Evolutionary conservation across 2,329 filamentous ascomycete species (phyloP).

Genomic region (Dothideomycetes sp.): DNA sequence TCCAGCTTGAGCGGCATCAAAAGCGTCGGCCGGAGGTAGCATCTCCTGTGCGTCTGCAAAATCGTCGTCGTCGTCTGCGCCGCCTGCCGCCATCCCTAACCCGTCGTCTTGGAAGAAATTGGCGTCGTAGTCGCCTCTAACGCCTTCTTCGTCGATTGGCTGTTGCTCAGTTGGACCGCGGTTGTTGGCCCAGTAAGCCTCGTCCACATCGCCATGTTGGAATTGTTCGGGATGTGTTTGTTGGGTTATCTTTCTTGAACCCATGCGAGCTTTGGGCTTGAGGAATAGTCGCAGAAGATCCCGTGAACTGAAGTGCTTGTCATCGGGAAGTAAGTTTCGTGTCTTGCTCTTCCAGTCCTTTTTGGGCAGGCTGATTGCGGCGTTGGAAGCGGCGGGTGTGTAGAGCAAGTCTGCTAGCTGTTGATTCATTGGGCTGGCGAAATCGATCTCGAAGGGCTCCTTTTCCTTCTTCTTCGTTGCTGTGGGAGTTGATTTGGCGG

Average conservation of each 20-base stretch:
- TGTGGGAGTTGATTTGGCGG: slow-evolving; percentile 49
- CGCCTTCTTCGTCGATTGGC: slow-evolving; percentile 35
- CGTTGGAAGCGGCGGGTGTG: slow-evolving; percentile 69
- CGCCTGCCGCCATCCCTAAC: slow-evolving; percentile 56
- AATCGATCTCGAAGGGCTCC: slow-evolving; percentile 92
- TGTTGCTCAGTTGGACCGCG: slow-evolving; percentile 35
- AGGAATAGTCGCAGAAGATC: slow-evolving; percentile 84
- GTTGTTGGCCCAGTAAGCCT: slow-evolving; percentile 86
- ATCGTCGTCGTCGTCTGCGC: slow-evolving; percentile 61
- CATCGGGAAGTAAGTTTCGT: slow-evolving; percentile 85
- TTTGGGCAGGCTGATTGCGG: slow-evolving; percentile 76
- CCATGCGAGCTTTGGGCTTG: slow-evolving; percentile 83
- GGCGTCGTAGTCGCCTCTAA: slow-evolving; percentile 80
- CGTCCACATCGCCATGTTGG: slow-evolving; percentile 71
- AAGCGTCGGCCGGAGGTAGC: slow-evolving; percentile 56
- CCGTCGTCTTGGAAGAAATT: slow-evolving; percentile 94
- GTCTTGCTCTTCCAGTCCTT: slow-evolving; percentile 94
- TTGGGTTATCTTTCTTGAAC: slow-evolving; percentile 50
- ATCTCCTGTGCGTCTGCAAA: slow-evolving; percentile 76
- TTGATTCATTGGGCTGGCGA: slow-evolving; percentile 63
- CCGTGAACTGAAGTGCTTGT: slow-evolving; percentile 96
- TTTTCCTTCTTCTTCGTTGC: slow-evolving; percentile 77
- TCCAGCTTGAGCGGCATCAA: slow-evolving; percentile 29
- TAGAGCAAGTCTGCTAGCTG: slow-evolving; percentile 67
- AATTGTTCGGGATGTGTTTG: slow-evolving; percentile 34